Evolutionary conservation across 768 basidiomycete genomes (phyloP), one percentile per base, ranked within the genome.

Genomic region (Leccinum aurantiacum): DNA sequence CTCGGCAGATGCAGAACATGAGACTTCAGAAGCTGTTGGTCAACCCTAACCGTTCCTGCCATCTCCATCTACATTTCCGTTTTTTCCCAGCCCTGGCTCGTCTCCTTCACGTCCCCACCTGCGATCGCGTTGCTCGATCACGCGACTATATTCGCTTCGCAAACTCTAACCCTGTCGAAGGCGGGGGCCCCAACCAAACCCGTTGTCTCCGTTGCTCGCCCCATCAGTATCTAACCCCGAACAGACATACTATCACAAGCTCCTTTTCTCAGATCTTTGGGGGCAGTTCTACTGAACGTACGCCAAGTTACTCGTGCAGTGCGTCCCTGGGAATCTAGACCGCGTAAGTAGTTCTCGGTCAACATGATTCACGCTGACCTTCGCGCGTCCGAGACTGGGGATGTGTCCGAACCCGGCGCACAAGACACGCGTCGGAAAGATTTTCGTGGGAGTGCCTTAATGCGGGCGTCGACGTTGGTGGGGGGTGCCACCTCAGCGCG

Each of bases 1-100:
- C 90, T 15, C 79, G 84, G 6, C 88, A 91, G 67, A 80, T 90
- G 68, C 70, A 80, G 17, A 67, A 73, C 29, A 84, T 89, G 82
- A 76, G 29, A 69, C 74, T 89, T 1, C 67, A 67, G 22, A 75
- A 68, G 7, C 73, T 90, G 4, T 63, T 67, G 19, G 67, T 89
- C 4, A 69, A 82, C 38, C 85, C 84, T 0, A 91, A 91, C 88
- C 82, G 0, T 91, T 89, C 72, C 61, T 83, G 6, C 54, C 50
- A 6, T 71, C 71, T 10, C 76, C 13, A 8, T 60, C 76, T 71
- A 22, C 61, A 46, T 54, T 49, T 38, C 56, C 60, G 15, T 37
- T 15, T 37, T 5, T 11, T 27, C 48, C 27, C 54, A 0, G 56
- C 63, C 15, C 17, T 17, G 19, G 19, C 59, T 13, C 58, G 54